phyloP scores from a whole-genome alignment of 192 early-diverging fungal genomes.

The Backusella tuberculispora region DNA sequence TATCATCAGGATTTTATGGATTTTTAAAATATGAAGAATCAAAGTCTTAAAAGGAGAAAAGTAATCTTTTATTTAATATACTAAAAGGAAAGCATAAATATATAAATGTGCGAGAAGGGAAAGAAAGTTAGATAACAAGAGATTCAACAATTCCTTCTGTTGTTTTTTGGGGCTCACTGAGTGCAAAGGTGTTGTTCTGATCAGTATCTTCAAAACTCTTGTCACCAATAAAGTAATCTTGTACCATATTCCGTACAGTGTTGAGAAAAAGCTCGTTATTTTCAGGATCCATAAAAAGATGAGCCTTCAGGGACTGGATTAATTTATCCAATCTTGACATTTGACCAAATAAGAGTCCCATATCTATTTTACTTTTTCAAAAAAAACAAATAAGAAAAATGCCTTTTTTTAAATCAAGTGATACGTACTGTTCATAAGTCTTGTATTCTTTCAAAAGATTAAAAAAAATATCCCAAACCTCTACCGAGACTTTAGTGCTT shows the following conservation, averaged over 20 bases:
- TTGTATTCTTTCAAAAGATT: slow-evolving; percentile 65
- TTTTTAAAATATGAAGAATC: slow-evolving; percentile 1
- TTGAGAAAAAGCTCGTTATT: slow-evolving; percentile 41
- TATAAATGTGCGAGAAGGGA: neutral
- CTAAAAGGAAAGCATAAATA: neutral
- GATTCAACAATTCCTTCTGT: neutral
- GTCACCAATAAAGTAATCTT: slow-evolving; percentile 33
- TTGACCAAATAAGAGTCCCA: slow-evolving; percentile 52
- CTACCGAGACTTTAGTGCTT: slow-evolving; percentile 46
- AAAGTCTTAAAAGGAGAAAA: slow-evolving; percentile 1
- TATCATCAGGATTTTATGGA: slow-evolving; percentile 51
- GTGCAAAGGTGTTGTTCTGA: neutral
- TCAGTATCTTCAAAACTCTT: neutral
- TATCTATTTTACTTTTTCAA: slow-evolving; percentile 53
- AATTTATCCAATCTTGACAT: slow-evolving; percentile 67
- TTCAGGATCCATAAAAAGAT: slow-evolving; percentile 46
- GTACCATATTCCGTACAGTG: slow-evolving; percentile 46
- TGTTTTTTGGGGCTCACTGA: no score
- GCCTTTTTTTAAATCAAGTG: neutral
- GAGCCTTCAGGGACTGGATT: slow-evolving; percentile 53
- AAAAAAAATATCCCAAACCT: slow-evolving; percentile 57
- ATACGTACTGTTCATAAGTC: slow-evolving; percentile 58
- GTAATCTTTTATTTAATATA: slow-evolving; percentile 10
- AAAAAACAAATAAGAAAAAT: neutral
- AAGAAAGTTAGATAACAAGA: slow-evolving; percentile 3